phyloP scores from a whole-genome alignment of 208 protist genomes.

The Naegleria fowleri region DNA sequence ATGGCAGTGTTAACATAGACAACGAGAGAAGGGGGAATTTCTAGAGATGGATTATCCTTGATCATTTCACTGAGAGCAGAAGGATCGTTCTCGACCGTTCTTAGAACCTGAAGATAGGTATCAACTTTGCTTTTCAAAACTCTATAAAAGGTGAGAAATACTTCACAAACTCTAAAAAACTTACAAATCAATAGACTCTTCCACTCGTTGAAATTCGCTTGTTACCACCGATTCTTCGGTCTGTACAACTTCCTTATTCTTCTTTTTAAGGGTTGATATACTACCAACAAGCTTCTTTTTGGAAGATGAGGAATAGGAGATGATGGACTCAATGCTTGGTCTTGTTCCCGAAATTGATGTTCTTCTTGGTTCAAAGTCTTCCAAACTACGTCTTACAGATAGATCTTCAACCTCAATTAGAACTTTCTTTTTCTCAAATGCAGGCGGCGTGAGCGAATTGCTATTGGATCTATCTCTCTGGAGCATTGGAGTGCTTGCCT shows the following conservation, averaged over 20 bases:
- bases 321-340: background rate
- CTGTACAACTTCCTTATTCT: background rate
- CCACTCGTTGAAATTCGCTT: background rate
- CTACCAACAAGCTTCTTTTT: background rate
- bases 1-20: background rate
- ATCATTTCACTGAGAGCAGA: background rate
- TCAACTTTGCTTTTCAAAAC: background rate
- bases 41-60: background rate
- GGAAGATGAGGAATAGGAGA: background rate
- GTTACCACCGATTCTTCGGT: background rate
- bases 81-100: background rate
- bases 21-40: background rate
- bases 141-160: background rate
- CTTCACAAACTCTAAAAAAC: background rate
- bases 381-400: background rate
- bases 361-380: background rate
- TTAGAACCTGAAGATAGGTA: background rate
- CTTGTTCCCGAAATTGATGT: background rate
- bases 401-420: background rate
- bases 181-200: conserved; percentile 11
- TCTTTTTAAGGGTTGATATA: background rate
- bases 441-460: background rate
- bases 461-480: background rate
- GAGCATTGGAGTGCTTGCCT: background rate
- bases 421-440: background rate